These are phyloP conservation scores for Xylaria sp. DNA, from an alignment of 2,329 filamentous ascomycete species.

Conservation along the genomic window DNA sequence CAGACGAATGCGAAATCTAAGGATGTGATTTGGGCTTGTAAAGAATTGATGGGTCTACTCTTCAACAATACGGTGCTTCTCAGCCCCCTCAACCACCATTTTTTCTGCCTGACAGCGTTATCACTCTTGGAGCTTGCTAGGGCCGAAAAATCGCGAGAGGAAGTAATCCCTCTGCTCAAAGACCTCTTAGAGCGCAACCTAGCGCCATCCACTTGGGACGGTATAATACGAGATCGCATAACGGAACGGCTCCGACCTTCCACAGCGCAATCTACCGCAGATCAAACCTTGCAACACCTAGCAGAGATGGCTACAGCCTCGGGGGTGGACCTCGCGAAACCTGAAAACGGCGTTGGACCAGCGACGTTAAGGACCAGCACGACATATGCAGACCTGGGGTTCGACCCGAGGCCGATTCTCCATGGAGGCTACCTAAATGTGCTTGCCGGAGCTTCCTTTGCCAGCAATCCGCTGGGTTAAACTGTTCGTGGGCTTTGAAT, in stretches of 20 bases:
- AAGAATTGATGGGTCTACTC: conserved; percentile 69
- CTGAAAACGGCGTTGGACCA: conserved; percentile 42
- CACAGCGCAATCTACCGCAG: conserved; percentile 56
- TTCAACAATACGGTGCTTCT: conserved; percentile 64
- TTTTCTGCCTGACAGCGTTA: conserved; percentile 68
- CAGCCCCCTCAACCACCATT: conserved; percentile 75
- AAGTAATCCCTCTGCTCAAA: conserved; percentile 66
- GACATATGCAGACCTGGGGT: conserved; percentile 57
- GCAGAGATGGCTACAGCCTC: conserved; percentile 66
- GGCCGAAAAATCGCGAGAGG: conserved; percentile 65
- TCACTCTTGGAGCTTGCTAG: conserved; percentile 70
- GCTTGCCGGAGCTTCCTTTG: conserved; percentile 40
- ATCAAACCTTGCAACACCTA: conserved; percentile 68
- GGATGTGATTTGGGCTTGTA: conserved; percentile 70
- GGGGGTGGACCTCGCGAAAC: conserved; percentile 43
- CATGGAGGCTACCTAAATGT: conserved; percentile 55
- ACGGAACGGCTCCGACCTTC: conserved; percentile 54
- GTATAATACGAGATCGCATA: conserved; percentile 64
- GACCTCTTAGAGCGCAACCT: conserved; percentile 66
- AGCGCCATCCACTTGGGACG: conserved; percentile 67
- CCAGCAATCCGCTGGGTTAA: conserved; percentile 38
- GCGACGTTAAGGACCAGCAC: conserved; percentile 46
- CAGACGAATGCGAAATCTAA: conserved; percentile 65
- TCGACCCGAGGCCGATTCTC: conserved; percentile 55
- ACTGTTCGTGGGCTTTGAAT: background rate